Evolutionary conservation across 108 stramenopile species (phyloP).

Genomic region (Nannochloropsis salina): DNA sequence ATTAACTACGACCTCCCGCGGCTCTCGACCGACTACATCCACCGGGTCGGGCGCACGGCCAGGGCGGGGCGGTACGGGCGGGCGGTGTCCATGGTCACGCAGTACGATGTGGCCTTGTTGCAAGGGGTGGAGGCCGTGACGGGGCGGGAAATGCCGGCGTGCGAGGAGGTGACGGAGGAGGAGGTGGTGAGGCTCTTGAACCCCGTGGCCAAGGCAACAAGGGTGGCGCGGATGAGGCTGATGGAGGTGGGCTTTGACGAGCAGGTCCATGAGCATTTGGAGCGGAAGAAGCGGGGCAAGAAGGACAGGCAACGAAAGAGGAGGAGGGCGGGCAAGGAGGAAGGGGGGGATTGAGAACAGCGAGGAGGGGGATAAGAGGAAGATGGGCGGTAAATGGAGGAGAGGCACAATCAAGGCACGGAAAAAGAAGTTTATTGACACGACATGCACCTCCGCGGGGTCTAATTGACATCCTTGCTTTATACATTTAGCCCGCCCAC

Average conservation of each 20-base stretch:
- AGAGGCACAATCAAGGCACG: background rate
- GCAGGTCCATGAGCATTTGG: background rate
- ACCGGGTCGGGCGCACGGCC: slow-evolving; percentile 91
- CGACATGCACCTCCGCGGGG: background rate
- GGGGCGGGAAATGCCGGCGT: slow-evolving; percentile 35
- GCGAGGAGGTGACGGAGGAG: slow-evolving; percentile 45
- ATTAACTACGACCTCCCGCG: slow-evolving; percentile 94
- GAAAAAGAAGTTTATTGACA: background rate
- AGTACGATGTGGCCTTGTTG: slow-evolving; percentile 57
- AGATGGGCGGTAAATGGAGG: background rate
- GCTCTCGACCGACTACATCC: slow-evolving; percentile 93
- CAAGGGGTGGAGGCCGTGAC: slow-evolving; percentile 52
- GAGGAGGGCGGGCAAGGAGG: background rate
- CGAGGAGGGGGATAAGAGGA: background rate
- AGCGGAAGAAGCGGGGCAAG: background rate
- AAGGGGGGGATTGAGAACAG: background rate
- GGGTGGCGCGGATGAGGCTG: slow-evolving; percentile 49
- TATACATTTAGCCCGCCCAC: slow-evolving; percentile 20
- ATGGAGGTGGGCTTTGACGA: slow-evolving; percentile 25
- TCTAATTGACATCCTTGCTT: background rate
- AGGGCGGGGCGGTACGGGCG: slow-evolving; percentile 33
- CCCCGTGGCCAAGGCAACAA: slow-evolving; percentile 50
- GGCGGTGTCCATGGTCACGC: slow-evolving; percentile 46
- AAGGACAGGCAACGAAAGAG: background rate
- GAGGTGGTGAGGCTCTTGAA: slow-evolving; percentile 56